These are phyloP conservation scores for Ceratonia siliqua DNA, from an alignment of 306 rosid genomes.

Conservation along the genomic window DNA sequence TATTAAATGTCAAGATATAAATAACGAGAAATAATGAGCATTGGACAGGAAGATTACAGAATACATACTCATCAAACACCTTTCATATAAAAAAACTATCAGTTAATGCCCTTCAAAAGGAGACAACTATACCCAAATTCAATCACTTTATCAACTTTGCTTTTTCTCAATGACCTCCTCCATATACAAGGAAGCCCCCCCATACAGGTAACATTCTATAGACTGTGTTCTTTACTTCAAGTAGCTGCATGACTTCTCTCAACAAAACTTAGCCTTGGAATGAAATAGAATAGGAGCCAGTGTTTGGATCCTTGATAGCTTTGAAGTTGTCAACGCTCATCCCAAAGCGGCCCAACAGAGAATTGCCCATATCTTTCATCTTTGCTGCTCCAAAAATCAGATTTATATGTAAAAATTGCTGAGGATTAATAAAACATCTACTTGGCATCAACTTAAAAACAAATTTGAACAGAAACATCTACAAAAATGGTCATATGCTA, in stretches of 20 bases:
- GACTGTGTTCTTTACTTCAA: not conserved
- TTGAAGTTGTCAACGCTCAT: slow-evolving; percentile 69
- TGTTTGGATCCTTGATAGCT: slow-evolving; percentile 61
- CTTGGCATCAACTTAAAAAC: not conserved
- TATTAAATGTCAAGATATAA: too few species aligned
- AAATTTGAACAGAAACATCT: not conserved
- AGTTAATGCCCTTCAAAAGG: not conserved
- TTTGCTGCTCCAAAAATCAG: slow-evolving; percentile 39
- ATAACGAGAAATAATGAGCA: not conserved
- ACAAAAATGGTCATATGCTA: not conserved
- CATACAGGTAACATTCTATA: not conserved
- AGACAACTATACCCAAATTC: slow-evolving; percentile 1
- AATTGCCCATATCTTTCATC: slow-evolving; percentile 68
- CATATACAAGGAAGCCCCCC: not conserved
- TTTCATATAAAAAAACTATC: not conserved
- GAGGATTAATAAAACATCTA: not conserved
- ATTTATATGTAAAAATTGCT: not conserved
- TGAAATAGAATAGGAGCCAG: slow-evolving; percentile 62
- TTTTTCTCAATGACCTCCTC: not conserved
- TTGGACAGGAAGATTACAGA: not conserved
- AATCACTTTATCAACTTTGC: not conserved
- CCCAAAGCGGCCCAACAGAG: slow-evolving; percentile 63
- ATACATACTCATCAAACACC: not conserved
- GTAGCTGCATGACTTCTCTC: not conserved
- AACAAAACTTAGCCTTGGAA: slow-evolving; percentile 44